Base-by-base conservation (phyloP, 345 rosid genomes). In the Eucalyptus guilfoylei region DNA sequence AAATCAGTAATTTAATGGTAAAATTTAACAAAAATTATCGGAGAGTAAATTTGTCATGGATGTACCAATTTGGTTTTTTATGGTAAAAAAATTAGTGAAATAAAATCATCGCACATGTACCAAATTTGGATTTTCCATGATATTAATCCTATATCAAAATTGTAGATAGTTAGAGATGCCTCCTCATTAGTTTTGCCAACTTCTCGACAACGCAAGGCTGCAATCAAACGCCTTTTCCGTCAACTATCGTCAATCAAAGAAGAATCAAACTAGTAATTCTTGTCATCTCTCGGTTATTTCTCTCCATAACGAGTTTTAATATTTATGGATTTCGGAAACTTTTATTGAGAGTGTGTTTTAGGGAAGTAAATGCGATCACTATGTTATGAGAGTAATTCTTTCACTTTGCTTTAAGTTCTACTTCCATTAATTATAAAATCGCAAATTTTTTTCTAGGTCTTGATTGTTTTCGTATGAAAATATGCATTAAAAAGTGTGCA, bases 31-130 rank as follows among this genome's bases (percentile, higher is more conserved):
- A 24, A 58, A 58, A 58, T 3, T 58, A 58, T 11, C 3, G 0
- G 0, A 58, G 3, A 24, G 0, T 58, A 58, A 58, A 58, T 58
- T 58, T 58, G 0, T 58, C 14, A 26, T 0, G 4, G 0, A 26
- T 58, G 0, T 58, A 58, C 7, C 7, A 58, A 2, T 58, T 58
- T 58, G 13, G 0, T 26, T 58, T 58, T 58, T 58, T 58, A 26
- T 26, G 1, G 1, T 58, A 24, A 24, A 24, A 24, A 58, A 24
- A 24, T 58, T 58, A 58, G 30, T 6, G 0, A 24, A 26, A 10
- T 24, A 23, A 24, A 26, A 26, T 58, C 26, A 23, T 26, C 6
- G 0, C 64, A 24, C 10, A 26, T 58, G 64, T 58, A 55, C 6
- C 12, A 21, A 23, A 0, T 55, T 55, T 21, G 6, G 60, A 55